Base-by-base conservation (phyloP, 805 yeast genomes). In the Lachancea sp. region DNA sequence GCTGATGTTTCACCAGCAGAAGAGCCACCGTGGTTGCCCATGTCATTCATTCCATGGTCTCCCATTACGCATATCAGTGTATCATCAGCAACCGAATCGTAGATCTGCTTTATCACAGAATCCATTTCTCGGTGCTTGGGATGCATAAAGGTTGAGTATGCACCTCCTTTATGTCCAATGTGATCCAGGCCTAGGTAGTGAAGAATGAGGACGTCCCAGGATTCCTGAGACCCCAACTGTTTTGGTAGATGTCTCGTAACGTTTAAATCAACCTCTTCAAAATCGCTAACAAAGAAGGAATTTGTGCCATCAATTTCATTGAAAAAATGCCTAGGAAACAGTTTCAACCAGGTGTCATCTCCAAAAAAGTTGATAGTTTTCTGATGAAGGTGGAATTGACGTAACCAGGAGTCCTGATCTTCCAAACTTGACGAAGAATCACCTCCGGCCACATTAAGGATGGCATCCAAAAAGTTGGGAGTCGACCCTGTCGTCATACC, bases 81-180 rank as follows among this genome's bases (percentile, higher is more conserved):
- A 16, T 68, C 63, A 8, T 71, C 71, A 13, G 63, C 67, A 2
- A 68, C 57, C 13, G 67, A 54, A 1, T 63, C 55, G 53, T 76
- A 85, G 0, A 90, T 57, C 26, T 65, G 53, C 34, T 69, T 46
- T 2, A 89, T 64, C 1, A 92, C 72, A 0, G 43, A 48, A 57
- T 92, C 97, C 96, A 92, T 86, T 59, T 92, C 98, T 4, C 40
- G 43, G 46, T 88, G 97, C 54, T 92, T 92, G 0, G 65, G 69
- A 7, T 78, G 75, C 98, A 92, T 92, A 50, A 77, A 79, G 0
- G 74, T 63, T 8, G 96, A 86, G 5, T 65, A 52, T 0, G 98
- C 90, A 0, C 99, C 99, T 33, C 95, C 94, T 58, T 88, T 90
- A 60, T 92, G 99, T 2, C 99, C 99, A 52, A 92, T 92, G 58